Evolutionary conservation across 176 grass and related monocot species (phyloP).

Genomic region (Lolium rigidum): DNA sequence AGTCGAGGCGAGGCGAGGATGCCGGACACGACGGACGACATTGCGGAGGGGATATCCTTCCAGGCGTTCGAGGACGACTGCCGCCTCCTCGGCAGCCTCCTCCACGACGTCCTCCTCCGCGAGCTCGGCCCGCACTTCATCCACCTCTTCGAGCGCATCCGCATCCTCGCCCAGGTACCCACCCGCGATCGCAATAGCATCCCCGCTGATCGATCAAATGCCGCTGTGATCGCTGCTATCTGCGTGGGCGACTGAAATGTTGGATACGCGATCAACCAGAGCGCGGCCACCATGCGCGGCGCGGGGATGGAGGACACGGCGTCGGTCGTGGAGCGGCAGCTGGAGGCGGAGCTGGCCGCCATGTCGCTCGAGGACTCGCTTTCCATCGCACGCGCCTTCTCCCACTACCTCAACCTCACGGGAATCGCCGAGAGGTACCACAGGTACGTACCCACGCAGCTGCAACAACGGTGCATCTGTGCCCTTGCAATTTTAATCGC

Average conservation of each 20-base stretch:
- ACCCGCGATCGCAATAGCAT: neutral
- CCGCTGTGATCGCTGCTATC: neutral
- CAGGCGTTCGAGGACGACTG: slow-evolving; percentile 97
- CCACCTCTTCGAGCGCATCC: slow-evolving; percentile 76
- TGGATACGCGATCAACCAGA: slow-evolving; percentile 35
- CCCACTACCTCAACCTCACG: slow-evolving; percentile 93
- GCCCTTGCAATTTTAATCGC: no score
- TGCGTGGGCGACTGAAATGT: neutral
- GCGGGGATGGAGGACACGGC: slow-evolving; percentile 84
- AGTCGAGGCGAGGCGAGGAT: slow-evolving; percentile 21
- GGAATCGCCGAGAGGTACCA: slow-evolving; percentile 86
- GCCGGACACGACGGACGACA: slow-evolving; percentile 85
- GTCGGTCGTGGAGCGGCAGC: slow-evolving; percentile 70
- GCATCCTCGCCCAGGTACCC: slow-evolving; percentile 69
- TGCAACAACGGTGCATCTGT: no score
- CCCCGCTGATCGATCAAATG: neutral
- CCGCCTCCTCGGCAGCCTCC: slow-evolving; percentile 87
- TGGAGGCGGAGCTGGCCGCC: slow-evolving; percentile 66
- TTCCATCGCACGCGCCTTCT: slow-evolving; percentile 78
- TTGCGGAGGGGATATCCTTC: slow-evolving; percentile 93
- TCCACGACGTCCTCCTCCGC: slow-evolving; percentile 85
- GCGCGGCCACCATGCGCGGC: slow-evolving; percentile 74
- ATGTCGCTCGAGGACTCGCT: slow-evolving; percentile 86
- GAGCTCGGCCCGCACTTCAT: slow-evolving; percentile 90
- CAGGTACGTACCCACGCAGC: slow-evolving; percentile 43